Evolutionary conservation across 352 stramenopile species (phyloP).

Genomic region (Globisporangium paroecandrum): DNA sequence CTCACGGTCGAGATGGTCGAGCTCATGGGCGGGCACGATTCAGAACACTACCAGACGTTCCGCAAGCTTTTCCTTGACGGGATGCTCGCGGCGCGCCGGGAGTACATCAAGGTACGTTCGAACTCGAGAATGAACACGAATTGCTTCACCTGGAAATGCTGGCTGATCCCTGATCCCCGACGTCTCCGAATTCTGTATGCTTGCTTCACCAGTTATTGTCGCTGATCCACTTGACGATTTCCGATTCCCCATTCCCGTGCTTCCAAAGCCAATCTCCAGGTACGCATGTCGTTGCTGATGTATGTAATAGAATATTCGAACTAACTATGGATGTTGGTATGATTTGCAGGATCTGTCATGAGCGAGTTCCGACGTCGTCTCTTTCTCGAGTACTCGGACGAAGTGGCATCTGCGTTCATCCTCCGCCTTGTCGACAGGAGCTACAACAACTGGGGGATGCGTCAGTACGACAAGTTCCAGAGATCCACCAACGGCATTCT

Average conservation of each 20-base stretch:
- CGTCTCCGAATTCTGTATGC: neutral
- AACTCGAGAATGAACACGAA: neutral
- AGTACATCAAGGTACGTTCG: constrained; percentile 61
- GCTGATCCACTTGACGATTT: constrained; percentile 88
- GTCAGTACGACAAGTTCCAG: constrained; percentile 75
- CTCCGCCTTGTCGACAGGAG: constrained; percentile 49
- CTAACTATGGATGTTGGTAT: neutral
- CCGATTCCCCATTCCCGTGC: constrained; percentile 87
- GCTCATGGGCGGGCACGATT: constrained; percentile 83
- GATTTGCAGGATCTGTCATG: constrained; percentile 17
- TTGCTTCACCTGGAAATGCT: neutral
- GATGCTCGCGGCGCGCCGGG: constrained; percentile 87
- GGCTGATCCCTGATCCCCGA: neutral
- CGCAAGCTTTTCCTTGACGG: constrained; percentile 85
- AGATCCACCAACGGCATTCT: constrained; percentile 64
- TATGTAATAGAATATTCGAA: neutral
- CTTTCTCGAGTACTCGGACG: constrained; percentile 30
- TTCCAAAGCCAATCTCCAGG: constrained; percentile 46
- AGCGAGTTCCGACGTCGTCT: constrained; percentile 27
- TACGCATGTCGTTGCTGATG: constrained; percentile 1
- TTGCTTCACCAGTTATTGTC: constrained; percentile 48
- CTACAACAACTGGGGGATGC: constrained; percentile 66
- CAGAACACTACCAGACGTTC: constrained; percentile 77
- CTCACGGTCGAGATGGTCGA: constrained; percentile 93
- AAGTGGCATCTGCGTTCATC: constrained; percentile 22